phyloP scores from a whole-genome alignment of 768 basidiomycete genomes.

The Tricholoma hemisulphureum region DNA sequence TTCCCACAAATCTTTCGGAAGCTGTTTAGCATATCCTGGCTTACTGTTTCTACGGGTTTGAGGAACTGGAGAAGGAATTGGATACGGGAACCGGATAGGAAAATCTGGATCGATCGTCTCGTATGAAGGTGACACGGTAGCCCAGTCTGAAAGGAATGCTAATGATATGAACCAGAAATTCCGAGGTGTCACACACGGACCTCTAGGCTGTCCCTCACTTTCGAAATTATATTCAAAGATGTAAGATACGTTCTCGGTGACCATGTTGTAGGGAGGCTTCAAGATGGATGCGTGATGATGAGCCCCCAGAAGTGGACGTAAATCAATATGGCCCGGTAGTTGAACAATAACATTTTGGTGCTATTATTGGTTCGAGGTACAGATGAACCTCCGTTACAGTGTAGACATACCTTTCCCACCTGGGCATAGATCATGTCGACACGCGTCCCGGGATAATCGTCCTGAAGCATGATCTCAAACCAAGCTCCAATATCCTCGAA shows the following conservation, averaged over 20 bases:
- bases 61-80: conserved; percentile 19
- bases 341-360: conserved; percentile 14
- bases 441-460: conserved; percentile 24
- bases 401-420: conserved; percentile 25
- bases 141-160: conserved; percentile 13
- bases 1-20: conserved; percentile 1
- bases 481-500: conserved; percentile 32
- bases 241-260: conserved; percentile 5
- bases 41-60: conserved; percentile 5
- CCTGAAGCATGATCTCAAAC: conserved; percentile 36
- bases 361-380: not conserved
- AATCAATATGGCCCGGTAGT: conserved; percentile 8
- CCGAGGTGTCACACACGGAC: not conserved
- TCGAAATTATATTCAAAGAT: conserved; percentile 17
- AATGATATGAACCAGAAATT: not conserved
- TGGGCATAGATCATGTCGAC: conserved; percentile 30
- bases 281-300: conserved; percentile 9
- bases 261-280: conserved; percentile 4
- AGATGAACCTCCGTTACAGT: not conserved
- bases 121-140: conserved; percentile 7
- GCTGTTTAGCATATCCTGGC: conserved; percentile 19
- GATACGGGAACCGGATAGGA: conserved; percentile 26
- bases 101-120: conserved; percentile 16
- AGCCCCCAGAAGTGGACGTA: conserved; percentile 10
- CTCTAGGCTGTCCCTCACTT: conserved; percentile 7